A percentile compares a stretch with the other conserved stretches of the same genome.
Evolutionary conservation across 2,329 filamentous ascomycete genomes (phyloP).

Genomic region (Gaeumannomyces tritici): DNA sequence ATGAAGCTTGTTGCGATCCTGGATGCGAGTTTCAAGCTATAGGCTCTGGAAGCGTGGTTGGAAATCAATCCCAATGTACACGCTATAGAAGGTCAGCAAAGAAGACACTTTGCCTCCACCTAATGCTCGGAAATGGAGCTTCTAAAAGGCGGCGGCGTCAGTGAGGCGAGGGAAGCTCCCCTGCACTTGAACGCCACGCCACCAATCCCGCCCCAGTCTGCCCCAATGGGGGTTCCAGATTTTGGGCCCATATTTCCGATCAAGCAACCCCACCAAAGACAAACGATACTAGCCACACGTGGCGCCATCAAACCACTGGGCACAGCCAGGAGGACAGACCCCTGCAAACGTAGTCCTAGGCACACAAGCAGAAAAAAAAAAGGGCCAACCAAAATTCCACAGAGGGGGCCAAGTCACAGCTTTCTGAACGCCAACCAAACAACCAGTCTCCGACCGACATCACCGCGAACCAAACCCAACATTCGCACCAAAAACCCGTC

Average conservation of each 20-base stretch:
- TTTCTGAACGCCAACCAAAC: background rate
- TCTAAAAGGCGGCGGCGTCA: background rate
- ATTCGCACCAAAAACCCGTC: constrained; percentile 20
- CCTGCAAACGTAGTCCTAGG: background rate
- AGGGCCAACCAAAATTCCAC: background rate
- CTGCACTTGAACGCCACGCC: background rate
- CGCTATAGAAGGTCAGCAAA: background rate
- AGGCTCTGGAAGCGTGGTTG: background rate
- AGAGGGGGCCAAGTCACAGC: background rate
- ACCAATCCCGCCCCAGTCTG: too few relatives aligned
- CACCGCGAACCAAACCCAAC: background rate
- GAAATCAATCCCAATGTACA: background rate
- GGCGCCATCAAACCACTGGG: background rate
- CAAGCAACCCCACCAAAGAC: too few relatives aligned
- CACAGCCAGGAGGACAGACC: background rate
- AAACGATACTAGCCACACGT: background rate
- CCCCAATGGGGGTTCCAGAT: background rate
- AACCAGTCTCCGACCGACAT: background rate
- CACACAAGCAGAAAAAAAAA: constrained; percentile 1
- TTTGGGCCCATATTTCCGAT: background rate
- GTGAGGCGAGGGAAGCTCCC: background rate
- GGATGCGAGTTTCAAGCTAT: background rate
- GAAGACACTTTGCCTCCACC: background rate
- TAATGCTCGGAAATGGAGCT: background rate
- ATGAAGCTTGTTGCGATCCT: background rate